Evolutionary conservation across 2,329 filamentous ascomycete species (phyloP).

Genomic region (Celoporthe dispersa): DNA sequence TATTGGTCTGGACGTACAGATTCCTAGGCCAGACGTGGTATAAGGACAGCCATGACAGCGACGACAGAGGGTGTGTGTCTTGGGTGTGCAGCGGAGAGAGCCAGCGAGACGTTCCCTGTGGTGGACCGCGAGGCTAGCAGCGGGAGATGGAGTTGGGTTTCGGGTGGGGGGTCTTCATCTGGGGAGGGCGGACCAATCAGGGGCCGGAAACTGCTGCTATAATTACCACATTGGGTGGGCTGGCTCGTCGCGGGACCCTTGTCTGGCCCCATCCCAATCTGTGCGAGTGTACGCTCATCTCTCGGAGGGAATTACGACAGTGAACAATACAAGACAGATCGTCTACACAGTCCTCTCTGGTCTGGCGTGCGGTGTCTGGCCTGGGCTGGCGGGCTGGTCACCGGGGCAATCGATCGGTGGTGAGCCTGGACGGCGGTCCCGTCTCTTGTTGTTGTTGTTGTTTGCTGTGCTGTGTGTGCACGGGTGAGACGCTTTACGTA

Average conservation of each 20-base stretch:
- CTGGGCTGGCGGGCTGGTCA: background rate
- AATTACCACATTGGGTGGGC: slow-evolving; percentile 13
- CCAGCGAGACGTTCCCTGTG: too few relatives aligned
- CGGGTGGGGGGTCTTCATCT: background rate
- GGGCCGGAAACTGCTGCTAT: background rate
- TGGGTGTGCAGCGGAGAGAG: too few relatives aligned
- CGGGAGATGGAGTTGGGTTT: background rate
- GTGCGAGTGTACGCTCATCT: background rate
- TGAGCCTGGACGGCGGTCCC: too few relatives aligned
- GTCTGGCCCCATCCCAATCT: background rate
- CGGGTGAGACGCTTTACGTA: background rate
- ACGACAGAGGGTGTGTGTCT: too few relatives aligned
- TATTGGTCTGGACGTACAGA: too few relatives aligned
- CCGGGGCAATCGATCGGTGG: background rate
- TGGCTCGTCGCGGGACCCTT: background rate
- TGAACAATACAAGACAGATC: too few relatives aligned
- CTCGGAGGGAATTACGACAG: background rate
- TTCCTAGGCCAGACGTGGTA: too few relatives aligned
- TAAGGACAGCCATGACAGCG: too few relatives aligned
- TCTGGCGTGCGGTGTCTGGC: too few relatives aligned
- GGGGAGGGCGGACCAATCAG: background rate
- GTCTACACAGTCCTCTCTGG: too few relatives aligned
- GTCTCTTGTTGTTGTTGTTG: background rate
- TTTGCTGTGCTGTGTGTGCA: background rate
- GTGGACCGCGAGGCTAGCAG: background rate